A percentile compares a stretch with the other conserved stretches of the same genome.
These are phyloP conservation scores for Adiantum capillusveneris DNA, from an alignment of 75 land plant genomes.

Conservation along the genomic window DNA sequence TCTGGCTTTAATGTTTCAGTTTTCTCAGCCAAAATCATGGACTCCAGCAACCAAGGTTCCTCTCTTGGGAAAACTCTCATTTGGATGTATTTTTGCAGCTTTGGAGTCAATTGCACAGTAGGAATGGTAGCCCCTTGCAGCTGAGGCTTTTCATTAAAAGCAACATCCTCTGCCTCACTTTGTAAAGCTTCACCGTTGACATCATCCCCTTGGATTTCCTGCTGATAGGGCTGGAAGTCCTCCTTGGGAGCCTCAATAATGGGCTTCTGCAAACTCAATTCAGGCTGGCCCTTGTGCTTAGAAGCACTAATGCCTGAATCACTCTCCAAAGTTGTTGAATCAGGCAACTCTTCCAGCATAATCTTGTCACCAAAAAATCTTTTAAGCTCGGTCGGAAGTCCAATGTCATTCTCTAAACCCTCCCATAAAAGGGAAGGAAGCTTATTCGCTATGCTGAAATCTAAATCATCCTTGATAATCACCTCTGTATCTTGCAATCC, in stretches of 20 bases:
- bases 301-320: conserved; percentile 14
- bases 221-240: too few species aligned
- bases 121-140: not conserved
- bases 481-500: conserved; percentile 10
- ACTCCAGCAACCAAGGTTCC: conserved; percentile 41
- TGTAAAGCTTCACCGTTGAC: not conserved
- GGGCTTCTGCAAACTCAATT: conserved; percentile 28
- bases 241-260: conserved; percentile 23
- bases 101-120: not conserved
- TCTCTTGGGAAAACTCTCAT: conserved; percentile 21
- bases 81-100: conserved; percentile 11
- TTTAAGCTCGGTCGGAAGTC: conserved; percentile 1
- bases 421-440: conserved; percentile 18
- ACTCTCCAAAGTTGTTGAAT: not conserved
- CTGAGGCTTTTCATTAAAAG: not conserved
- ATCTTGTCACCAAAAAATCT: conserved; percentile 5
- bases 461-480: conserved; percentile 42
- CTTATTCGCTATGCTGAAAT: conserved; percentile 7
- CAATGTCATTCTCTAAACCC: conserved; percentile 33
- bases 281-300: conserved; percentile 33
- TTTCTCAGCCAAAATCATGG: conserved; percentile 12
- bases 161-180: not conserved
- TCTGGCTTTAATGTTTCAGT: not conserved
- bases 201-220: not conserved
- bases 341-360: conserved; percentile 20